A percentile compares a stretch with the other conserved stretches of the same genome.
Evolutionary conservation across 257 asterid genomes (phyloP).

Genomic region (Primulina huaijiensis): DNA sequence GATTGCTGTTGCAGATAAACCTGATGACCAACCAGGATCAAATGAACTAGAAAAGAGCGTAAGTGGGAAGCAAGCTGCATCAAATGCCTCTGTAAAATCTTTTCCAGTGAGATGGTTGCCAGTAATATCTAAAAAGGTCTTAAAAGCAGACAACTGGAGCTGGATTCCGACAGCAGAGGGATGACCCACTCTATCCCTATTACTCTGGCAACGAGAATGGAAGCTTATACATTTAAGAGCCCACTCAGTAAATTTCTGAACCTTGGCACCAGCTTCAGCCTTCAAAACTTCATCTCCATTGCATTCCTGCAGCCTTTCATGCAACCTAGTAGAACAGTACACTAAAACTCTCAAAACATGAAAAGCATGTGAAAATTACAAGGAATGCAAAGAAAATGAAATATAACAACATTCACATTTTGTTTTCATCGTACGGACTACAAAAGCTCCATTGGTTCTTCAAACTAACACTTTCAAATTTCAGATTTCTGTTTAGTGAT

Average conservation of each 20-base stretch:
- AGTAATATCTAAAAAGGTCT: constrained; percentile 87
- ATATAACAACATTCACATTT: constrained; percentile 7
- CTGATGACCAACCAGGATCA: constrained; percentile 99
- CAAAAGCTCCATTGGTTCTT: constrained; percentile 6
- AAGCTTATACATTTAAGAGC: constrained; percentile 97
- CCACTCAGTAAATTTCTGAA: constrained; percentile 98
- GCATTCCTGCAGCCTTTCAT: constrained; percentile 92
- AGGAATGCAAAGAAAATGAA: constrained; percentile 5
- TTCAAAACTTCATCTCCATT: constrained; percentile 90
- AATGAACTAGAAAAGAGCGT: constrained; percentile 94
- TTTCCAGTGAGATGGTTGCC: constrained; percentile 91
- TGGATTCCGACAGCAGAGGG: constrained; percentile 74
- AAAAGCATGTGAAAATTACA: not conserved
- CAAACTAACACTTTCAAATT: not conserved
- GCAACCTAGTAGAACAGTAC: constrained; percentile 57
- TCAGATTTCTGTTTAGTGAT: not conserved
- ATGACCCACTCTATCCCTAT: constrained; percentile 66
- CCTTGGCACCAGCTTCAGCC: constrained; percentile 99
- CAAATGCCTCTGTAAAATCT: constrained; percentile 98
- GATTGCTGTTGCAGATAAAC: constrained; percentile 88
- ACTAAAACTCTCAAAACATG: constrained; percentile 22
- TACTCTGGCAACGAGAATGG: constrained; percentile 96
- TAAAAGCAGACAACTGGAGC: constrained; percentile 89
- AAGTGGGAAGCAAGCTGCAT: constrained; percentile 99
- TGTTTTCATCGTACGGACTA: not conserved